Conservation (phyloP, 2,329 filamentous ascomycete species). For the Delphinella strobiligena region DNA sequence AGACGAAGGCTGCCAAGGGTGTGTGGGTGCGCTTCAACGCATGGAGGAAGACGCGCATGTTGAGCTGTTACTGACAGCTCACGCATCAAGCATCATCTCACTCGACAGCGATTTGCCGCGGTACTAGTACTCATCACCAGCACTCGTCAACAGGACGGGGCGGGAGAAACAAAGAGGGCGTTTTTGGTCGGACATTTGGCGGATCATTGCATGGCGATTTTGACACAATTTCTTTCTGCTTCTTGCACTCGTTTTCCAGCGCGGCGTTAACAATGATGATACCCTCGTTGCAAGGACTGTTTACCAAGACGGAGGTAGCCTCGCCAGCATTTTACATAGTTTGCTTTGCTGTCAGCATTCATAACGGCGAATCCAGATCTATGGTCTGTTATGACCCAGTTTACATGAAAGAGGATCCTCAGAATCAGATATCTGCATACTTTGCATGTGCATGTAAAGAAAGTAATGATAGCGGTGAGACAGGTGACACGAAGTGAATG, state of each 20-base stretch:
- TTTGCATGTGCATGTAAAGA: no score
- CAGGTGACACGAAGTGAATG: no score
- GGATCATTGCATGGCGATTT: not conserved
- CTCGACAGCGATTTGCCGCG: not conserved
- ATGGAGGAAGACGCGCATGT: slow-evolving; percentile 43
- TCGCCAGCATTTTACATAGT: no score
- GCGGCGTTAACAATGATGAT: slow-evolving; percentile 8
- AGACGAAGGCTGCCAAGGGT: slow-evolving; percentile 25
- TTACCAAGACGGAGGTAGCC: not conserved
- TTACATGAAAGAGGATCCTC: no score
- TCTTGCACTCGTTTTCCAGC: slow-evolving; percentile 7
- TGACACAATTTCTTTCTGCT: not conserved
- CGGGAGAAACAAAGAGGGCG: not conserved
- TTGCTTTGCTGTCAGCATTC: no score
- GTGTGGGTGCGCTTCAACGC: slow-evolving; percentile 44
- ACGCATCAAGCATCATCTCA: not conserved
- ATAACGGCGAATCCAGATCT: no score
- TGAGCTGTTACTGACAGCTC: slow-evolving; percentile 30
- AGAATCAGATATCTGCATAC: no score
- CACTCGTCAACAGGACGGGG: not conserved
- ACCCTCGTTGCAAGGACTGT: not conserved
- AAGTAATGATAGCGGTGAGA: no score
- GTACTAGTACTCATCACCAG: not conserved
- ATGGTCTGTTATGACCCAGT: no score
- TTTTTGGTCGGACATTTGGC: not conserved